Conservation (phyloP, 768 basidiomycete species). For the Trametes sanguinea region DNA sequence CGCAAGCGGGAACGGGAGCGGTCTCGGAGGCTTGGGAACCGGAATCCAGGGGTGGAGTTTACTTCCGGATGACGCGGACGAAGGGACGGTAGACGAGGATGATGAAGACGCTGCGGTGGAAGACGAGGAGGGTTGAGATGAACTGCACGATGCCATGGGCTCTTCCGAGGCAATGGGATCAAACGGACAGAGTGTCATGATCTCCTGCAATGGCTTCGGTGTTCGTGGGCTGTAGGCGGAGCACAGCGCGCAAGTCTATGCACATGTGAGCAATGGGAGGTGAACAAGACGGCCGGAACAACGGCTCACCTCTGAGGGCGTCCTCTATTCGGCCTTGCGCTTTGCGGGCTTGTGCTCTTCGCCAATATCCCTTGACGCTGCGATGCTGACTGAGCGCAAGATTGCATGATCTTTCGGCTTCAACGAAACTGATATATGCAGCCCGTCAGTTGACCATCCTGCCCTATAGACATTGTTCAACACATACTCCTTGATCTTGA, state of each 20-base stretch:
- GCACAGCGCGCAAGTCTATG: slow-evolving; percentile 60
- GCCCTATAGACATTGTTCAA: background rate
- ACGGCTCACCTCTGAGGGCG: slow-evolving; percentile 55
- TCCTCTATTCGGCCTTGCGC: slow-evolving; percentile 59
- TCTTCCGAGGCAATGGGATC: slow-evolving; percentile 7
- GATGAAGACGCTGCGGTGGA: slow-evolving; percentile 16
- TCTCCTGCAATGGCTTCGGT: slow-evolving; percentile 60
- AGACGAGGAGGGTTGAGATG: slow-evolving; percentile 33
- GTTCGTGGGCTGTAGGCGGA: slow-evolving; percentile 66
- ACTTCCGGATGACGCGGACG: background rate
- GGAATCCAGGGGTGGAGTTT: slow-evolving; percentile 39
- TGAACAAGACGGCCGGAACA: no score
- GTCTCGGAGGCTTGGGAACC: slow-evolving; percentile 45
- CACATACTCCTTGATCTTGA: slow-evolving; percentile 68
- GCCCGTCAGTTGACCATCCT: no score
- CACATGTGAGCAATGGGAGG: background rate
- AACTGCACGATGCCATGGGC: slow-evolving; percentile 18
- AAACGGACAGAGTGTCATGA: slow-evolving; percentile 42
- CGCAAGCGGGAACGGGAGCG: slow-evolving; percentile 54
- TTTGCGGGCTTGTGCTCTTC: slow-evolving; percentile 65
- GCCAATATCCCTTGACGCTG: slow-evolving; percentile 69
- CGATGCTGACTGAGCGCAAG: slow-evolving; percentile 63
- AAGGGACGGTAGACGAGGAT: slow-evolving; percentile 21
- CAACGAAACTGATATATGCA: slow-evolving; percentile 56
- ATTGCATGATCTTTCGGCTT: slow-evolving; percentile 71